Percentiles rank a stretch among this genome's conserved stretches.
phyloP scores from a whole-genome alignment of 169 alveolate genomes.

The Eimeria acervulina region DNA sequence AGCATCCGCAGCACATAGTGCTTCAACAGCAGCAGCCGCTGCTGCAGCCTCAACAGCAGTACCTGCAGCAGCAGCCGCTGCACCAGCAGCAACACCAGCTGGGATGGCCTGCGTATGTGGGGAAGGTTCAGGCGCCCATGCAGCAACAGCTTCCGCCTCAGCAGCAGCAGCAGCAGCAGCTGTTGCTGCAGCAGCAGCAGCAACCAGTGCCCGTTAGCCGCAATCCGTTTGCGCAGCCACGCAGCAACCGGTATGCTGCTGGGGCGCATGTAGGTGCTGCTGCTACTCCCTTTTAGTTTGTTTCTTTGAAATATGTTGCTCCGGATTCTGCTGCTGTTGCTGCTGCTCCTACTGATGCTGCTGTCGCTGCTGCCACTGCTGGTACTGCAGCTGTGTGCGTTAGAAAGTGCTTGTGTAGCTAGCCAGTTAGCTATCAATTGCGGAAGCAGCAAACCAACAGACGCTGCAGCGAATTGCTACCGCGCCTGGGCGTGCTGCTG shows the following conservation, averaged over 20 bases:
- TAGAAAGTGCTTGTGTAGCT: neutral
- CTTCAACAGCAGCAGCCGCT: neutral
- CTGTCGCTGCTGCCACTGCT: neutral
- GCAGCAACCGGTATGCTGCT: slow-evolving; percentile 11
- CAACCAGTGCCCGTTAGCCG: slow-evolving; percentile 21
- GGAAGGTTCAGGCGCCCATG: neutral
- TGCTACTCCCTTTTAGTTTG: neutral
- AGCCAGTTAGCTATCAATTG: neutral
- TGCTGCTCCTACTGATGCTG: neutral
- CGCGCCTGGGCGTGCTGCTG: neutral
- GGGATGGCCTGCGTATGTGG: neutral
- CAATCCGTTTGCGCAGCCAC: slow-evolving; percentile 50
- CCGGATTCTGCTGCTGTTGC: neutral
- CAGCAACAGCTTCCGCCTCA: slow-evolving; percentile 17
- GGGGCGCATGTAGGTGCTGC: slow-evolving; percentile 41
- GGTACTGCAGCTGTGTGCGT: neutral
- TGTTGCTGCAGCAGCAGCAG: slow-evolving; percentile 31
- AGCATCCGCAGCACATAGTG: neutral
- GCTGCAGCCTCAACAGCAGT: neutral
- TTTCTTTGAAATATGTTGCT: neutral
- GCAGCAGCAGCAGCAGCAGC: slow-evolving; percentile 38
- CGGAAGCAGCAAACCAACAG: neutral
- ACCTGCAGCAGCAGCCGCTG: neutral
- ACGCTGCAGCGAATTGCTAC: slow-evolving; percentile 3
- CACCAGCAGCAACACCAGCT: neutral